Evolutionary conservation across 2,329 filamentous ascomycete genomes (phyloP), one percentile per base, ranked within the genome.

Genomic region (Phialophora chinensis): DNA sequence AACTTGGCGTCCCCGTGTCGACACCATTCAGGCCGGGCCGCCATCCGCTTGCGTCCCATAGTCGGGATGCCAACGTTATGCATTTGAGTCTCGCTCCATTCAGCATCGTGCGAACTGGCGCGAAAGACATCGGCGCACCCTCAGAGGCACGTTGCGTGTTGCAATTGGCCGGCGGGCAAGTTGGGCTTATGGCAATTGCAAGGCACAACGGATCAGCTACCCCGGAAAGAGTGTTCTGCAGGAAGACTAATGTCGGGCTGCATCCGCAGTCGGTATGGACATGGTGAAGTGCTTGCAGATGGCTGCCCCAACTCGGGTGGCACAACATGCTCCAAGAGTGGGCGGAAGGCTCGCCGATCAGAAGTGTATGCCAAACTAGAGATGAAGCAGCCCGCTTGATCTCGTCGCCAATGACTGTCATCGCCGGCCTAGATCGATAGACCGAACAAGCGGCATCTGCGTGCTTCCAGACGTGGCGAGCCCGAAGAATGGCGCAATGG

Each of bases 401-500:
- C 42, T 47, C 38, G 17, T 44, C 12, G 38, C 49, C 60, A 57
- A 73, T 31, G 0, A 31, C 49, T 23, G 27, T 74, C 69, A 75
- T n/a, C 74, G 66, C 54, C 77, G 73, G 17, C 82, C 82, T 44
- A 85, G 69, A 75, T 84, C 80, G 59, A 84, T 65, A 0, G 81
- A 80, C 68, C 77, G 71, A 0, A 78, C 75, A 77, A 84, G 75
- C 23, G 72, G 72, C n/a, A 73, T 73, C 50, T 60, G 52, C 7
- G 38, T n/a, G 52, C 55, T 56, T 66, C 42, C 50, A 25, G 62
- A 29, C 65, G 62, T 42, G 69, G 72, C 25, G 25, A 66, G 2
- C 6, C 74, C 83, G 79, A 96, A 92, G 79, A 95, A 95, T 1
- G 85, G 77, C 78, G 81, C 79, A 1, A 97, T 86, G 1, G 83